Conservation (phyloP, 192 early-diverging fungal genomes). For the Backusella macrospora region DNA sequence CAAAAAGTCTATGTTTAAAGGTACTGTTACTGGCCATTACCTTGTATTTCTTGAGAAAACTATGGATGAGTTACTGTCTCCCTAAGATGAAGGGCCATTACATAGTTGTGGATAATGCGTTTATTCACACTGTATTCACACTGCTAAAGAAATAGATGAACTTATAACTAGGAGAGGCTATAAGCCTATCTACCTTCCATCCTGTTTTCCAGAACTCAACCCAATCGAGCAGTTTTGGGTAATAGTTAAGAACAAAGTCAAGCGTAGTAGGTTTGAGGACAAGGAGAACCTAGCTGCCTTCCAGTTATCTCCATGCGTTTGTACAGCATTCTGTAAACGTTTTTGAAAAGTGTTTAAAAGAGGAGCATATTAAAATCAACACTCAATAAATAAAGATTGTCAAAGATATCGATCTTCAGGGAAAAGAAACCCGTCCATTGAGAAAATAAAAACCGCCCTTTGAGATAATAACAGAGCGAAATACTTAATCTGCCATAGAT, state of each 20-base stretch:
- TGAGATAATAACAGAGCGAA: too few species aligned
- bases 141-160: conserved; percentile 16
- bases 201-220: conserved; percentile 28
- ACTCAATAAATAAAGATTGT: too few species aligned
- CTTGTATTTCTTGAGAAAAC: conserved; percentile 15
- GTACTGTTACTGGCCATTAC: conserved; percentile 23
- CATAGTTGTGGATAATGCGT: conserved; percentile 32
- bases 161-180: conserved; percentile 8
- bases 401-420: too few species aligned
- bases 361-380: too few species aligned
- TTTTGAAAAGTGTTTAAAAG: too few species aligned
- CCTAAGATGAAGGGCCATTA: conserved; percentile 29
- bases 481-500: too few species aligned
- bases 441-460: too few species aligned
- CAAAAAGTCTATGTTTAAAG: conserved; percentile 6
- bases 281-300: conserved; percentile 3
- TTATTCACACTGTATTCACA: conserved; percentile 27
- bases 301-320: too few species aligned
- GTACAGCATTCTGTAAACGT: too few species aligned
- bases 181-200: conserved; percentile 10
- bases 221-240: conserved; percentile 35
- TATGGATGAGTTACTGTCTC: conserved; percentile 16
- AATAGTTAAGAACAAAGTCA: conserved; percentile 22
- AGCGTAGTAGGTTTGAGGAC: conserved; percentile 21
- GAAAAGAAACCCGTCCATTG: too few species aligned